Evolutionary conservation across 2,329 filamentous ascomycete species (phyloP).

Genomic region (Colletotrichum cuscutae): DNA sequence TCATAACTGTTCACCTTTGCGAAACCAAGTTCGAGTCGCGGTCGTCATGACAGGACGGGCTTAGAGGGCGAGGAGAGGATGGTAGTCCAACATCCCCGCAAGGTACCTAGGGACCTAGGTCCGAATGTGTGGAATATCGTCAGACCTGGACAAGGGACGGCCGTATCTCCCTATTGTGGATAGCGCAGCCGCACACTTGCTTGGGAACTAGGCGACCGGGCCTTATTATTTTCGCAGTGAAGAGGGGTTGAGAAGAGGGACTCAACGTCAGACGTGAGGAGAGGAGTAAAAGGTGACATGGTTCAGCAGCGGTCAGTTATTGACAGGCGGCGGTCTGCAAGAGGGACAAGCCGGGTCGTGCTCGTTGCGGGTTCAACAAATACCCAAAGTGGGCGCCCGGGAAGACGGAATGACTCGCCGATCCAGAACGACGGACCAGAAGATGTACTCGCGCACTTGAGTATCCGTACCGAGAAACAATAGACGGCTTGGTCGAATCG

Average conservation of each 20-base stretch:
- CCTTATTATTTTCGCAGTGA: neutral
- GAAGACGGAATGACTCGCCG: constrained; percentile 18
- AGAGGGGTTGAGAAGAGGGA: constrained; percentile 9
- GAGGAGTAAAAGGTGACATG: constrained; percentile 11
- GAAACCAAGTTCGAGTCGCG: neutral
- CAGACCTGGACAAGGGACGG: constrained; percentile 19
- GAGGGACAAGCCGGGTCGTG: neutral
- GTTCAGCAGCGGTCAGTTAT: constrained; percentile 13
- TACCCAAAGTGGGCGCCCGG: neutral
- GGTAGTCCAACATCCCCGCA: neutral
- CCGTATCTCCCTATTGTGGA: constrained; percentile 17
- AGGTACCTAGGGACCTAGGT: neutral
- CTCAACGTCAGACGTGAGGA: neutral
- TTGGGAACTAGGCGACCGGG: constrained; percentile 15
- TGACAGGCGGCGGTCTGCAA: constrained; percentile 4
- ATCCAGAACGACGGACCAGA: neutral
- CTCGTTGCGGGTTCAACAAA: neutral
- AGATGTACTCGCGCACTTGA: neutral
- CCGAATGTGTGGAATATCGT: constrained; percentile 19
- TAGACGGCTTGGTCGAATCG: neutral
- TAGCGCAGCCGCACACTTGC: constrained; percentile 9
- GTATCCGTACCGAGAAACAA: neutral
- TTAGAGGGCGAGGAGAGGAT: neutral
- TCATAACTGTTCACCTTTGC: neutral
- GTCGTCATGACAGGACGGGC: neutral